Conservation (phyloP, 1,139 yeast species). For the Candida buenavistaensis region DNA sequence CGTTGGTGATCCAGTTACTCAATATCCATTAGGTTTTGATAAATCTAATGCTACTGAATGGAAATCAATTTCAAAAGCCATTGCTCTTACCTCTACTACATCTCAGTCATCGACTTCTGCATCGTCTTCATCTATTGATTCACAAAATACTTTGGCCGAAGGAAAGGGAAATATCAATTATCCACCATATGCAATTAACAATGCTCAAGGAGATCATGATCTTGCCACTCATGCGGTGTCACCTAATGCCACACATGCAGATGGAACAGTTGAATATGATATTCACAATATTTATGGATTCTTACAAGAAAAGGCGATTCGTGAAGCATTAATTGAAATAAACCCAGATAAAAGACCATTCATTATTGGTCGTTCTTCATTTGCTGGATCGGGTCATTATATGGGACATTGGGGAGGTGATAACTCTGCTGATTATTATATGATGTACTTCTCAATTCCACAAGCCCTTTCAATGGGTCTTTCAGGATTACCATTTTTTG, state of each 20-base stretch:
- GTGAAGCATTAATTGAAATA: conserved; percentile 19
- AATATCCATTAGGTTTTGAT: conserved; percentile 21
- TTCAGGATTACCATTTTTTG: conserved; percentile 24
- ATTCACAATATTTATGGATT: conserved; percentile 22
- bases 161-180: conserved; percentile 31
- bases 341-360: conserved; percentile 22
- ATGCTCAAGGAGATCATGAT: conserved; percentile 25
- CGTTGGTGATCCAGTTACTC: conserved; percentile 17
- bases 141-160: conserved; percentile 20
- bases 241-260: conserved; percentile 30
- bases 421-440: conserved; percentile 20
- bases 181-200: conserved; percentile 32
- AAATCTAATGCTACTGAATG: conserved; percentile 22
- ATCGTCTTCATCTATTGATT: conserved; percentile 18
- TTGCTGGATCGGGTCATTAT: conserved; percentile 21
- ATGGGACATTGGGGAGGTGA: conserved; percentile 29
- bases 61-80: conserved; percentile 16
- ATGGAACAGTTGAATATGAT: conserved; percentile 31
- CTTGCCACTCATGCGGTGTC: conserved; percentile 28
- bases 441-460: conserved; percentile 23
- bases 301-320: conserved; percentile 20
- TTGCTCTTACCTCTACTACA: conserved; percentile 16
- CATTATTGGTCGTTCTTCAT: conserved; percentile 21
- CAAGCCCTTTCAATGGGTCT: conserved; percentile 23
- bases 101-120: conserved; percentile 15